Conservation (phyloP, 768 basidiomycete species). For the Ramaria sp. region DNA sequence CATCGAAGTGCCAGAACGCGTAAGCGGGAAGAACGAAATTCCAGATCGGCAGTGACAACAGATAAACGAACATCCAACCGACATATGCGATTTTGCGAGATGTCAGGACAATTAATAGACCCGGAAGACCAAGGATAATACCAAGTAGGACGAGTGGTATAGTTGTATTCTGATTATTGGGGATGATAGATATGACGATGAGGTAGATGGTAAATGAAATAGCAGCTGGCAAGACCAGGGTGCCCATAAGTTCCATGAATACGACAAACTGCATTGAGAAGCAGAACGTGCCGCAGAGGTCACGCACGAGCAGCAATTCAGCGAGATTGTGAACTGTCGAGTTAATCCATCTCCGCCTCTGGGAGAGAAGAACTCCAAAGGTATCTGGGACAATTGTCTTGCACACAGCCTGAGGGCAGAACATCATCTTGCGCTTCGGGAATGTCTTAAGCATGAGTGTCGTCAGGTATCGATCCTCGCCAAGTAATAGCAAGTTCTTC, state of each 20-base stretch:
- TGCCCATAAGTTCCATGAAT: constrained; percentile 96
- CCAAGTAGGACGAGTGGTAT: constrained; percentile 89
- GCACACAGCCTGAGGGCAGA: constrained; percentile 97
- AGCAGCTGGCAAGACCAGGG: constrained; percentile 91
- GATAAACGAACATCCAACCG: constrained; percentile 95
- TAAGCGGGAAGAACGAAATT: constrained; percentile 93
- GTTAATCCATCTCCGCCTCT: constrained; percentile 99
- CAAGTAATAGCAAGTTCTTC: constrained; percentile 94
- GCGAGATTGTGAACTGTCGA: constrained; percentile 96
- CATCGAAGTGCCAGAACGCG: constrained; percentile 99
- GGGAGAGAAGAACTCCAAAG: constrained; percentile 85
- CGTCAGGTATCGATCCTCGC: constrained; percentile 98
- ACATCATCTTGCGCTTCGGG: constrained; percentile 98
- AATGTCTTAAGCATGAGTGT: constrained; percentile 98
- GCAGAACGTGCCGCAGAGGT: constrained; percentile 99
- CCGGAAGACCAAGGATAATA: constrained; percentile 92
- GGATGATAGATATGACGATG: constrained; percentile 79
- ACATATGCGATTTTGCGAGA: constrained; percentile 89
- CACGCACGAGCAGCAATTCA: constrained; percentile 89
- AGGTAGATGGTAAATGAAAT: constrained; percentile 96
- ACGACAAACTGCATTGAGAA: constrained; percentile 99
- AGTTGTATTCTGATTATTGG: constrained; percentile 63
- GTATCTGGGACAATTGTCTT: constrained; percentile 98
- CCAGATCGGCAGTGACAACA: constrained; percentile 91
- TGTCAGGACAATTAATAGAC: constrained; percentile 91